A percentile compares a stretch with the other conserved stretches of the same genome.
Evolutionary conservation across 2,329 filamentous ascomycete species (phyloP).

Genomic region (Pleochaeta shiraiana): DNA sequence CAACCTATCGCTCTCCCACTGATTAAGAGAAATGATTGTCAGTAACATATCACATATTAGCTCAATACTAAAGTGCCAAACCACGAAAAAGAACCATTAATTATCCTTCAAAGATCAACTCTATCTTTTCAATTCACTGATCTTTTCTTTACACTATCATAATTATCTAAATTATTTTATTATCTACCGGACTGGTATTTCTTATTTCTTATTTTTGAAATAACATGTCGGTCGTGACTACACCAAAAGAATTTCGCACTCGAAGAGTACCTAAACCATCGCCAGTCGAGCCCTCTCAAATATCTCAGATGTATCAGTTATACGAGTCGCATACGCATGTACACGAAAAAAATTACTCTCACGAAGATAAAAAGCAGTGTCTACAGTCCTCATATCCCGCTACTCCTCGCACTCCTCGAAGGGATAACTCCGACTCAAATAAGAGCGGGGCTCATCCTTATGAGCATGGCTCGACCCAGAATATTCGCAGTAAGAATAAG

Average conservation of each 20-base stretch:
- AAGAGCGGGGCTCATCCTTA: slow-evolving; percentile 9
- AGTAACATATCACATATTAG: too few relatives aligned
- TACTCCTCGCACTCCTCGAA: slow-evolving; percentile 18
- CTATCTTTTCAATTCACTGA: background rate
- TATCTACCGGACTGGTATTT: background rate
- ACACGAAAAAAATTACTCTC: background rate
- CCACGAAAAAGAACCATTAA: too few relatives aligned
- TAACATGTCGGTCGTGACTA: background rate
- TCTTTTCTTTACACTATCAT: background rate
- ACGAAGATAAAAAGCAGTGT: background rate
- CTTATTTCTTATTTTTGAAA: background rate
- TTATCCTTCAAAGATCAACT: too few relatives aligned
- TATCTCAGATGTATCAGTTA: background rate
- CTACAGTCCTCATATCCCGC: slow-evolving; percentile 7
- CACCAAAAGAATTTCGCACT: background rate
- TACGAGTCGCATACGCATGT: background rate
- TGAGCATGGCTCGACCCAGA: slow-evolving; percentile 17
- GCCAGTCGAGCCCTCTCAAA: background rate
- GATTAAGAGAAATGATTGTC: too few relatives aligned
- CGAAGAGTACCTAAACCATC: background rate
- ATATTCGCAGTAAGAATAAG: slow-evolving; percentile 15
- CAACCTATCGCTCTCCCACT: too few relatives aligned
- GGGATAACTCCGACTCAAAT: slow-evolving; percentile 8
- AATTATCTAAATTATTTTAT: background rate
- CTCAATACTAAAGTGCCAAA: too few relatives aligned